Percentiles rank a stretch among this genome's conserved stretches.
These are phyloP conservation scores for Yueomyces sp. DNA, from an alignment of 1,139 yeast genomes.

Conservation along the genomic window DNA sequence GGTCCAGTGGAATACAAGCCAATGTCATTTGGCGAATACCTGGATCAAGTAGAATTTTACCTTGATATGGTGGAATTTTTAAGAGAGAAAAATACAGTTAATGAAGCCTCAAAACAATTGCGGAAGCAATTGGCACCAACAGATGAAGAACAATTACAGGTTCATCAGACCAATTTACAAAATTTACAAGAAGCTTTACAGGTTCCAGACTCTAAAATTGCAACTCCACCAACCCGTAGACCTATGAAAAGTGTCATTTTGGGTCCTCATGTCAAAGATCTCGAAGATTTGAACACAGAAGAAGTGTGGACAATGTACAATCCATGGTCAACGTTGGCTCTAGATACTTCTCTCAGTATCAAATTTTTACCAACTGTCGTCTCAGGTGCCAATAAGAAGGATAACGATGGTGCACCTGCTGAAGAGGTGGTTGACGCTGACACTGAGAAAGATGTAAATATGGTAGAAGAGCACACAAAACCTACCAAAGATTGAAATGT, in stretches of 20 bases:
- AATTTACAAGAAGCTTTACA: constrained; percentile 5
- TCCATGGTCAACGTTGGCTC: constrained; percentile 25
- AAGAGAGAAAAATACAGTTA: constrained; percentile 10
- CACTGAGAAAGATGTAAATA: too few relatives aligned
- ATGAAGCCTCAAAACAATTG: constrained; percentile 1
- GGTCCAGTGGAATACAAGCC: constrained; percentile 46
- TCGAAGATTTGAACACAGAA: constrained; percentile 17
- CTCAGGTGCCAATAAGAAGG: constrained; percentile 1
- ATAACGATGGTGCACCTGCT: too few relatives aligned
- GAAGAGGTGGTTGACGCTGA: too few relatives aligned
- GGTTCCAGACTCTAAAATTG: constrained; percentile 2
- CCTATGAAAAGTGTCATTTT: constrained; percentile 11
- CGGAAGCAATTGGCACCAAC: constrained; percentile 7
- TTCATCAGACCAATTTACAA: constrained; percentile 7
- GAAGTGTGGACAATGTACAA: constrained; percentile 23
- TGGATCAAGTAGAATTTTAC: constrained; percentile 28
- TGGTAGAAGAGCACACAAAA: too few relatives aligned
- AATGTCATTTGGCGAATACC: constrained; percentile 38
- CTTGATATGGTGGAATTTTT: constrained; percentile 19
- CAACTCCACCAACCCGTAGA: background rate
- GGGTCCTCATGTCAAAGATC: constrained; percentile 8
- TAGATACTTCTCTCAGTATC: constrained; percentile 24
- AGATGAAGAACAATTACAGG: constrained; percentile 3
- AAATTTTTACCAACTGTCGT: constrained; percentile 24
- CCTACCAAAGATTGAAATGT: too few relatives aligned